Percentiles rank a stretch among this genome's conserved stretches.
phyloP scores from a whole-genome alignment of 1,284 basidiomycete species.

The Fistulinella staudtii region DNA sequence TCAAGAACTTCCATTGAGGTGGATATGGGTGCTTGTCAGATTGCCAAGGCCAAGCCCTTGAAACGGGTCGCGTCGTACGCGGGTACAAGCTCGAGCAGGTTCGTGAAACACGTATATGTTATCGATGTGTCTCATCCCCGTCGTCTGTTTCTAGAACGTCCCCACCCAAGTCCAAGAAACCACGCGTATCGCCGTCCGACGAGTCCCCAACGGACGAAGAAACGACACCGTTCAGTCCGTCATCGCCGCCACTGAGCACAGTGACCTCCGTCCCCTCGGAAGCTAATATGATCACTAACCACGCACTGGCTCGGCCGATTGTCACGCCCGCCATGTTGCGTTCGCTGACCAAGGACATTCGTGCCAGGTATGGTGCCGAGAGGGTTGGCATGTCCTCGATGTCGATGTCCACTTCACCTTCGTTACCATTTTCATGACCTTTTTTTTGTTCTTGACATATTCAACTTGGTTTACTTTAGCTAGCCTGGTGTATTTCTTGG shows the following conservation, averaged over 20 bases:
- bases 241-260: slow-evolving; percentile 37
- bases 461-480: too few species aligned
- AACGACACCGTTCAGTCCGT: slow-evolving; percentile 13
- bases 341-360: slow-evolving; percentile 57
- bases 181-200: slow-evolving; percentile 35
- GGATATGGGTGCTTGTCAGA: slow-evolving; percentile 35
- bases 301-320: slow-evolving; percentile 27
- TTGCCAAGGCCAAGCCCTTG: slow-evolving; percentile 38
- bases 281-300: too few species aligned
- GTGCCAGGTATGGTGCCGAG: slow-evolving; percentile 46
- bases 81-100: slow-evolving; percentile 25
- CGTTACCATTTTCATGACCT: too few species aligned
- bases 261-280: slow-evolving; percentile 37
- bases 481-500: too few species aligned
- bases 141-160: slow-evolving; percentile 18
- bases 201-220: slow-evolving; percentile 32
- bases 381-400: too few species aligned
- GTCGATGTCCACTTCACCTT: too few species aligned
- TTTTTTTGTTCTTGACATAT: too few species aligned
- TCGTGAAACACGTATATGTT: slow-evolving; percentile 1
- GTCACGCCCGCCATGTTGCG: slow-evolving; percentile 70
- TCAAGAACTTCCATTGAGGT: slow-evolving; percentile 31
- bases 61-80: slow-evolving; percentile 30
- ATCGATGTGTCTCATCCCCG: not conserved
- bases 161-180: slow-evolving; percentile 37